Base-by-base conservation (phyloP, 345 rosid genomes). In the Brassica cretica region DNA sequence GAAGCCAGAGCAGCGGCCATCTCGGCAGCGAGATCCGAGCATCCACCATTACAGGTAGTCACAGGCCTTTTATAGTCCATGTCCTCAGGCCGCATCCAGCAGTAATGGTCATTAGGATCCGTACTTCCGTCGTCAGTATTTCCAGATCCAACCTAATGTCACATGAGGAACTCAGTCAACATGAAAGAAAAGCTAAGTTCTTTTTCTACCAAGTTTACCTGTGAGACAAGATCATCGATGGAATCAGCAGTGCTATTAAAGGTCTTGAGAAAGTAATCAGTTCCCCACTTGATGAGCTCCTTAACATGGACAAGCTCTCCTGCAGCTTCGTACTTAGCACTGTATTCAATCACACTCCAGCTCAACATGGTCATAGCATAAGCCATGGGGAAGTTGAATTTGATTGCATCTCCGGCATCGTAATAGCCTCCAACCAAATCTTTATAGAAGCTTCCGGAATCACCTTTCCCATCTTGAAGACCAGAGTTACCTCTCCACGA, bases 11-110 rank as follows among this genome's bases (percentile, higher is more conserved):
- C 91, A 76, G 98, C 98, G 2, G 99, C 98, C 94, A 93, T 96
- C 84, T 96, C 99, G 0, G 91, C 94, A 64, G 99, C 99, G 5
- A 96, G 92, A 85, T 93, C 99, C 0, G 99, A 93, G 84, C 99
- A 93, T 15, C 80, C 77, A 64, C 80, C 82, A 9, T 58, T 80
- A 70, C 99, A 93, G n/a, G 84, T 85, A 8, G 46, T 0, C 6
- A 93, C 94, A 62, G 97, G 95, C 5, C 98, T 86, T 0, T 5
- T 35, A 35, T 96, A 96, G 80, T 96, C 94, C 76, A 96, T 96
- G 84, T 96, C 99, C 88, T 96, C 99, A 16, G 99, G 99, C 9
- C 98, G 84, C 94, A 87, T 91, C 99, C 99, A 96, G 76, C 99
- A 96, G 82, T 89, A 93, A 78, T 93, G 97, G 75, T 96, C 99